These are phyloP conservation scores for Trichoderma sp. DNA, from an alignment of 2,329 filamentous ascomycete genomes.

Conservation along the genomic window DNA sequence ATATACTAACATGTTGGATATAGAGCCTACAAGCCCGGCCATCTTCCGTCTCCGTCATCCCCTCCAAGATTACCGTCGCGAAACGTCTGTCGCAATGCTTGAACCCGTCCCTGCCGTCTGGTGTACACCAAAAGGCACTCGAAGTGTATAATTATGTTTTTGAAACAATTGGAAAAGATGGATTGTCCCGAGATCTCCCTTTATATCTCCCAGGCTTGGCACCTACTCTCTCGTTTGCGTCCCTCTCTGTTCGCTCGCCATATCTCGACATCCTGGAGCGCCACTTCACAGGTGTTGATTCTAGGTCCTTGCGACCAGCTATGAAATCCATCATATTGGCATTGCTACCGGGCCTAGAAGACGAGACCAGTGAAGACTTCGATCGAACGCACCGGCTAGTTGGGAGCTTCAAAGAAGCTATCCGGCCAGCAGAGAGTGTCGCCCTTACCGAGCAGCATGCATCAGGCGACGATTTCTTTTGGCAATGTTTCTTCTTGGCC, in stretches of 20 bases:
- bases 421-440: slow-evolving; percentile 54
- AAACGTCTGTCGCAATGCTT: slow-evolving; percentile 93
- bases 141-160: slow-evolving; percentile 94
- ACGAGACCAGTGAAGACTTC: slow-evolving; percentile 96
- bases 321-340: slow-evolving; percentile 86
- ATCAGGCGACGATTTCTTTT: slow-evolving; percentile 82
- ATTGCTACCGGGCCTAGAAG: slow-evolving; percentile 87
- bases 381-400: slow-evolving; percentile 78
- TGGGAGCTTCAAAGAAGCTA: slow-evolving; percentile 69
- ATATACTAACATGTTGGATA: slow-evolving; percentile 14
- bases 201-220: slow-evolving; percentile 88
- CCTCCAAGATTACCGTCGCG: slow-evolving; percentile 77
- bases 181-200: slow-evolving; percentile 74
- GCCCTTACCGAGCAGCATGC: slow-evolving; percentile 51
- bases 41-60: slow-evolving; percentile 66
- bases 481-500: slow-evolving; percentile 95
- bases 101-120: slow-evolving; percentile 87
- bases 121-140: slow-evolving; percentile 94
- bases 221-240: slow-evolving; percentile 89
- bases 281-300: slow-evolving; percentile 70
- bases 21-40: slow-evolving; percentile 87
- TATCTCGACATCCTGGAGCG: slow-evolving; percentile 82
- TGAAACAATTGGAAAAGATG: slow-evolving; percentile 75
- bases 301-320: slow-evolving; percentile 72
- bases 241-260: slow-evolving; percentile 80